phyloP scores from a whole-genome alignment of 768 basidiomycete species.

The Agrocybe chaxingu region DNA sequence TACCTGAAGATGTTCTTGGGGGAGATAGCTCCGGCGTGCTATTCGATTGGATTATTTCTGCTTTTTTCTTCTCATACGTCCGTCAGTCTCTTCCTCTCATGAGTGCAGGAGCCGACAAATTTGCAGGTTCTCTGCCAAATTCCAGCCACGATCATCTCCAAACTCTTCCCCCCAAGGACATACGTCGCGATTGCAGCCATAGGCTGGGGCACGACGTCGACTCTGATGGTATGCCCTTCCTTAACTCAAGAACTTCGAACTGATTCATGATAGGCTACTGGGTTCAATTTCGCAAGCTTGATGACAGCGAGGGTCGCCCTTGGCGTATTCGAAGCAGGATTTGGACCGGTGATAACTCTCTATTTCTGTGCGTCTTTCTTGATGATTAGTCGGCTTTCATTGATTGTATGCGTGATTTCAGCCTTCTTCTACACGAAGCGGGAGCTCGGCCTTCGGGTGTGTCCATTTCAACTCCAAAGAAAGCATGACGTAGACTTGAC shows the following conservation, averaged over 20 bases:
- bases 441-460: slow-evolving; percentile 68
- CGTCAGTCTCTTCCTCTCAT: slow-evolving; percentile 68
- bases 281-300: slow-evolving; percentile 58
- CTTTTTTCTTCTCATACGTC: slow-evolving; percentile 80
- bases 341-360: slow-evolving; percentile 73
- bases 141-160: slow-evolving; percentile 63
- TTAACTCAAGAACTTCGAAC: neutral
- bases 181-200: slow-evolving; percentile 66
- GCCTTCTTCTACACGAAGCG: slow-evolving; percentile 76
- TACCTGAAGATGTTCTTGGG: slow-evolving; percentile 59
- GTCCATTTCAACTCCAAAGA: slow-evolving; percentile 6
- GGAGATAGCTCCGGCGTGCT: slow-evolving; percentile 66
- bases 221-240: slow-evolving; percentile 51
- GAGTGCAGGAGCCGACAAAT: slow-evolving; percentile 37
- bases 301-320: slow-evolving; percentile 57
- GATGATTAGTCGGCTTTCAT: neutral
- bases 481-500: neutral
- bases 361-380: slow-evolving; percentile 51
- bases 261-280: slow-evolving; percentile 42
- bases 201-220: slow-evolving; percentile 77
- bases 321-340: slow-evolving; percentile 78
- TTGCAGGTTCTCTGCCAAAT: slow-evolving; percentile 65
- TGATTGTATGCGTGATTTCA: slow-evolving; percentile 20
- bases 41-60: slow-evolving; percentile 79
- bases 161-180: slow-evolving; percentile 62